These are phyloP conservation scores for Clonostachys solani DNA, from an alignment of 2,329 filamentous ascomycete species.

Conservation along the genomic window DNA sequence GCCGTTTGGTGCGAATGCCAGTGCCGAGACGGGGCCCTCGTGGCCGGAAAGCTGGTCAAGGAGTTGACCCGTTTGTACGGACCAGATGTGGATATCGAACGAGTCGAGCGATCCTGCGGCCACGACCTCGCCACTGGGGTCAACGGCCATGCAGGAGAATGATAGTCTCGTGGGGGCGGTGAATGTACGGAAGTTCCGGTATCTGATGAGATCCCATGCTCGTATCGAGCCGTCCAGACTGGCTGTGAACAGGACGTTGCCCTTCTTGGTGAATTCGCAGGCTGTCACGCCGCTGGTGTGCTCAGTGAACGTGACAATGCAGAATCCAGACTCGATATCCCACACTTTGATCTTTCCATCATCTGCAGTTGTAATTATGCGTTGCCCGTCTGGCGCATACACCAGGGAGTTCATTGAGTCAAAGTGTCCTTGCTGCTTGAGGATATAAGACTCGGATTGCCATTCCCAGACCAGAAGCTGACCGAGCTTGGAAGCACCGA, in stretches of 20 bases:
- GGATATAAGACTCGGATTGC: conserved; percentile 97
- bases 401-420: conserved; percentile 91
- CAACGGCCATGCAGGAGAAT: conserved; percentile 93
- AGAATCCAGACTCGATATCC: conserved; percentile 96
- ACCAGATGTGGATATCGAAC: conserved; percentile 98
- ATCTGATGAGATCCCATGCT: conserved; percentile 94
- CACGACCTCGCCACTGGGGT: conserved; percentile 93
- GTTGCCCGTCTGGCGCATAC: conserved; percentile 90
- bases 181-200: conserved; percentile 96
- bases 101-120: conserved; percentile 94
- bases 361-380: conserved; percentile 89
- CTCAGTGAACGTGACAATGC: conserved; percentile 96
- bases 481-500: conserved; percentile 90
- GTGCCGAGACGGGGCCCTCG: conserved; percentile 84
- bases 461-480: conserved; percentile 99
- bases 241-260: conserved; percentile 92
- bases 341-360: conserved; percentile 99
- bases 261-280: conserved; percentile 91
- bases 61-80: conserved; percentile 93
- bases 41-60: conserved; percentile 89
- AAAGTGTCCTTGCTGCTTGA: conserved; percentile 97
- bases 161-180: conserved; percentile 88
- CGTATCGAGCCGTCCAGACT: conserved; percentile 91
- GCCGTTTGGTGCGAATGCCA: conserved; percentile 87
- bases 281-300: conserved; percentile 92